phyloP scores from a whole-genome alignment of 805 yeast genomes.

The Yamadazyma nakazawae region DNA sequence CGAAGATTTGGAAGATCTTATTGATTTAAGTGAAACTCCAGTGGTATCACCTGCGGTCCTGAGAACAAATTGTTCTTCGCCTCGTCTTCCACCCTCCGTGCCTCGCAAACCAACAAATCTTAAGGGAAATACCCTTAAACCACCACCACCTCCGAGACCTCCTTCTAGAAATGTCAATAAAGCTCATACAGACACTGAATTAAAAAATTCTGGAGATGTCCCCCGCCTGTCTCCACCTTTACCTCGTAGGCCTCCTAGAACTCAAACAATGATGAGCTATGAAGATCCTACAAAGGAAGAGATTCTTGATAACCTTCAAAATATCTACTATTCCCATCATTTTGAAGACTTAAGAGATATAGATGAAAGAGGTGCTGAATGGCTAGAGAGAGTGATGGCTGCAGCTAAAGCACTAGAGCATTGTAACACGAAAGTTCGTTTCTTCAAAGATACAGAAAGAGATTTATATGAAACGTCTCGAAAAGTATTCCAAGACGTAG shows the following conservation, averaged over 20 bases:
- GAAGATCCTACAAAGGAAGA: constrained; percentile 14
- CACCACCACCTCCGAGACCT: constrained; percentile 22
- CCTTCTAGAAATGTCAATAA: constrained; percentile 2
- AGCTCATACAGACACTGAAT: constrained; percentile 7
- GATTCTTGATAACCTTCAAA: constrained; percentile 12
- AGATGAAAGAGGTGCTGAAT: constrained; percentile 36
- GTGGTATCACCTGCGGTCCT: not conserved
- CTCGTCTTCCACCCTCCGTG: constrained; percentile 39
- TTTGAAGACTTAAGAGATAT: constrained; percentile 25
- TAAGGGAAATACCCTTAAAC: constrained; percentile 31
- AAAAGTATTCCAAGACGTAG: constrained; percentile 10
- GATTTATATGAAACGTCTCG: constrained; percentile 26
- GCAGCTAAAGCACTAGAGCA: constrained; percentile 28
- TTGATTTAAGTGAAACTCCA: constrained; percentile 38
- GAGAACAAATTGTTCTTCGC: constrained; percentile 1
- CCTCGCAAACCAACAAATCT: constrained; percentile 47
- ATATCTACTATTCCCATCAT: constrained; percentile 15
- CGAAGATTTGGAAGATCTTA: constrained; percentile 25
- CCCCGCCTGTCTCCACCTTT: constrained; percentile 6
- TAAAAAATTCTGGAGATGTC: not conserved
- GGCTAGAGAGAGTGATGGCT: constrained; percentile 32
- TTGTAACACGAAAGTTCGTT: constrained; percentile 25
- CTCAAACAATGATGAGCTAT: constrained; percentile 1
- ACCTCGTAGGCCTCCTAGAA: constrained; percentile 10
- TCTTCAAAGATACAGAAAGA: constrained; percentile 36